Base-by-base conservation (phyloP, 768 basidiomycete species). In the Leccinum incarnatum region DNA sequence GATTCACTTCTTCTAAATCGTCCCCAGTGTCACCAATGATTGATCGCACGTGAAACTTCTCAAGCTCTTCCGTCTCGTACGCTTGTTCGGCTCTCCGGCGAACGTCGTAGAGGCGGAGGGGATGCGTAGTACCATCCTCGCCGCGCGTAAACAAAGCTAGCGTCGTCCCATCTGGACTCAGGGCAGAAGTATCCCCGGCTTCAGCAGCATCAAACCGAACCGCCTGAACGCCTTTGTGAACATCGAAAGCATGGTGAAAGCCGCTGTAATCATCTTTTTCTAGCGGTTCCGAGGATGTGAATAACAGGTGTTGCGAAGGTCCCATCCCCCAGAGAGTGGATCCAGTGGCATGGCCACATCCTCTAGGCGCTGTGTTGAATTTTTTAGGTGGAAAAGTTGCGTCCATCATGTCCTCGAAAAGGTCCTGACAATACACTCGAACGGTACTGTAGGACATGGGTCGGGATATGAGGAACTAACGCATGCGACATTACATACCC, bases 231-330 rank as follows among this genome's bases (percentile, higher is more conserved):
- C 65, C 58, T 37, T 46, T 68, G 17, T 53, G 58, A 2, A 76
- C 60, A 65, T 88, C 84, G 53, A 84, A 82, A 4, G 75, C 81
- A 45, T 74, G 77, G 61, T 89, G 87, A 42, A 66, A 75, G 1
- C 85, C 84, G 4, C 63, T 62, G 5, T 69, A 65, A 11, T 51
- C 58, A 1, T 49, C 32, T 36, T 11, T 48, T 4, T 49, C 21
- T 55, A 12, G 62, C 5, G 83, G 79, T 61, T 86, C 86, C 1
- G 84, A 82, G 1, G 84, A 87, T 1, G 82, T 81, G 66, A 85
- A 85, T 14, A 88, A 60, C 11, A 74, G 58, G 14, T 75, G 62
- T 0, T 74, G 60, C 0, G 82, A 79, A 0, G 66, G 51, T 1
- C 69, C 78, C 19, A 34, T 47, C 2, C 86, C 86, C 87, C 87